Evolutionary conservation across 768 basidiomycete genomes (phyloP).

Genomic region (Pleurotus platypus): DNA sequence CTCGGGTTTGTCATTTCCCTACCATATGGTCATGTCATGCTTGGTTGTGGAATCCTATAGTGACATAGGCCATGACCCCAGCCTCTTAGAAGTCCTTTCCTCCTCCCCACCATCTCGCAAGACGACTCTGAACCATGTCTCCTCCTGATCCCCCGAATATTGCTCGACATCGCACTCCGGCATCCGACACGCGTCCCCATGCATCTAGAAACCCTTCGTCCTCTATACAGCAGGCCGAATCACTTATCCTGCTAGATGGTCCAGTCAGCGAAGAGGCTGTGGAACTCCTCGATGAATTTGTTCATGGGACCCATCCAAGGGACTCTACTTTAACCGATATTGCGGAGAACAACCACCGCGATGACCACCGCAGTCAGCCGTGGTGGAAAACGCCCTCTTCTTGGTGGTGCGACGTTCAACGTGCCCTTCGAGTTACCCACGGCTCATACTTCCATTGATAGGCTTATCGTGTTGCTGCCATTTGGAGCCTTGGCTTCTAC

Average conservation of each 20-base stretch:
- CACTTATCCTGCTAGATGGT: conserved; percentile 40
- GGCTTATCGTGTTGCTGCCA: conserved; percentile 56
- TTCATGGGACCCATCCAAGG: conserved; percentile 33
- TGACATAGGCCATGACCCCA: no score
- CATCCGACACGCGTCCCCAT: conserved; percentile 13
- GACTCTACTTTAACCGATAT: conserved; percentile 28
- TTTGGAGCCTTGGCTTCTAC: conserved; percentile 52
- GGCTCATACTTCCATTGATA: conserved; percentile 22
- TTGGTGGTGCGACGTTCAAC: conserved; percentile 46
- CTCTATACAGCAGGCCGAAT: conserved; percentile 25
- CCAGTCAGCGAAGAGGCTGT: conserved; percentile 40
- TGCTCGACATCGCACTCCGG: conserved; percentile 11
- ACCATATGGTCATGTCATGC: not conserved
- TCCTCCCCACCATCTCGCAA: not conserved
- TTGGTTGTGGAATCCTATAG: not conserved
- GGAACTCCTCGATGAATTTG: conserved; percentile 43
- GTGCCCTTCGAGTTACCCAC: not conserved
- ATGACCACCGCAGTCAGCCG: conserved; percentile 34
- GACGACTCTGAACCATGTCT: not conserved
- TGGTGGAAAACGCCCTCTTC: conserved; percentile 80
- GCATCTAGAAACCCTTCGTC: conserved; percentile 12
- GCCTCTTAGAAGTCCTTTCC: not conserved
- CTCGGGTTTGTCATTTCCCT: not conserved
- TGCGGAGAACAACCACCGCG: conserved; percentile 7
- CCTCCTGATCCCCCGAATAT: not conserved